Conservation (phyloP, 768 basidiomycete species). For the Suillus fuscotomentosus region DNA sequence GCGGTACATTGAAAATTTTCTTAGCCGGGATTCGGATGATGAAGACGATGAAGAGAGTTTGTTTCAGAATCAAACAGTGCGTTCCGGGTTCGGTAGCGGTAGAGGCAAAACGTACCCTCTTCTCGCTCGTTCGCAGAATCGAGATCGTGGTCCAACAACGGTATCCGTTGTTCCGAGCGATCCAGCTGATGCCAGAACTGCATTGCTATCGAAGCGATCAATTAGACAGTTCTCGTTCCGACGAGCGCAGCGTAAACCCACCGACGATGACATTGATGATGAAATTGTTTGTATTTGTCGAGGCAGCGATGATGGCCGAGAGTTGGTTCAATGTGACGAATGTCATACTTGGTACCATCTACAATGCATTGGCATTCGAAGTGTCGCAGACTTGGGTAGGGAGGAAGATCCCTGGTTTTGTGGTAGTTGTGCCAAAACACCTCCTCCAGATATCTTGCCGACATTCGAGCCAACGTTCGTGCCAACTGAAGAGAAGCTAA, state of each 20-base stretch:
- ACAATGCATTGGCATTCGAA: constrained; percentile 70
- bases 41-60: constrained; percentile 34
- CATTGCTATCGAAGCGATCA: constrained; percentile 69
- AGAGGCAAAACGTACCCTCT: constrained; percentile 64
- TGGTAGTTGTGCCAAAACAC: constrained; percentile 53
- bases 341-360: constrained; percentile 85
- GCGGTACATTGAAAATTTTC: constrained; percentile 65
- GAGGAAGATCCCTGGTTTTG: constrained; percentile 81
- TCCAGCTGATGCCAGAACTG: constrained; percentile 74
- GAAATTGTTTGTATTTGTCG: constrained; percentile 64
- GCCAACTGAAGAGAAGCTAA: constrained; percentile 54
- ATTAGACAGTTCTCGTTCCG: constrained; percentile 61
- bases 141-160: constrained; percentile 10
- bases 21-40: constrained; percentile 69
- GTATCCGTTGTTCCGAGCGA: constrained; percentile 53
- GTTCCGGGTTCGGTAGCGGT: constrained; percentile 26
- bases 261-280: constrained; percentile 41
- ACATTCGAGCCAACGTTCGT: constrained; percentile 65
- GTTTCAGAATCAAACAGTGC: neutral
- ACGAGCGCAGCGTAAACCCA: constrained; percentile 38
- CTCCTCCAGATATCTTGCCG: constrained; percentile 33
- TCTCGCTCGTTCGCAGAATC: constrained; percentile 37
- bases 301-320: constrained; percentile 67
- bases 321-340: constrained; percentile 78
- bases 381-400: constrained; percentile 60